Conservation (phyloP, 192 early-diverging fungal species). For the Rhizoclosmatium sp. region DNA sequence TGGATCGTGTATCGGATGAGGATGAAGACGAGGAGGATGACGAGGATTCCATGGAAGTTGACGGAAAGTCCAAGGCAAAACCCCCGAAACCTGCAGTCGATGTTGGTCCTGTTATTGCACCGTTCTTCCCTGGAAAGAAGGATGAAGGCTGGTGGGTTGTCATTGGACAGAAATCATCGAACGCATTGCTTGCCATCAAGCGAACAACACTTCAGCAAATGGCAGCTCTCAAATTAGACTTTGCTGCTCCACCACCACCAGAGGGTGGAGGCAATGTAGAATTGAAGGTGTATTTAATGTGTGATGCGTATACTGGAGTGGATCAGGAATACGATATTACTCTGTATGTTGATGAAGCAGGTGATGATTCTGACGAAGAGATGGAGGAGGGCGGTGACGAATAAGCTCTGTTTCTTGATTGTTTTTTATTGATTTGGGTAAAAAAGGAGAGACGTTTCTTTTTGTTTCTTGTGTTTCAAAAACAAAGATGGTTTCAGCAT, state of each 20-base stretch:
- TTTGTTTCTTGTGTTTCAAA: too few species aligned
- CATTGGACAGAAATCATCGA: conserved; percentile 78
- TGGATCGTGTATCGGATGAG: conserved; percentile 89
- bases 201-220: conserved; percentile 73
- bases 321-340: conserved; percentile 86
- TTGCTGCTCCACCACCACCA: conserved; percentile 71
- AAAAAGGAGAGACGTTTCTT: too few species aligned
- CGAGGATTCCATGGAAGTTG: conserved; percentile 19
- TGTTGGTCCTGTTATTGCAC: conserved; percentile 87
- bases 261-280: conserved; percentile 40
- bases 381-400: too few species aligned
- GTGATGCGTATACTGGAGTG: conserved; percentile 91
- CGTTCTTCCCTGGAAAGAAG: conserved; percentile 89
- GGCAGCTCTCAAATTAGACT: conserved; percentile 78
- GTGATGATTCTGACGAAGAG: too few species aligned
- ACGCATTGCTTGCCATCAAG: conserved; percentile 89
- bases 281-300: conserved; percentile 90
- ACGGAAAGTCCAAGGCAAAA: conserved; percentile 28
- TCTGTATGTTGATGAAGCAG: conserved; percentile 50
- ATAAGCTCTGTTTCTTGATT: too few species aligned
- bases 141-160: conserved; percentile 99
- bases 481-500: too few species aligned
- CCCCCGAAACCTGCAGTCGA: conserved; percentile 22
- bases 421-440: too few species aligned
- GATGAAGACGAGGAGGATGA: conserved; percentile 65